Evolutionary conservation across 306 rosid species (phyloP).

Genomic region (Dalbergia oliveri): DNA sequence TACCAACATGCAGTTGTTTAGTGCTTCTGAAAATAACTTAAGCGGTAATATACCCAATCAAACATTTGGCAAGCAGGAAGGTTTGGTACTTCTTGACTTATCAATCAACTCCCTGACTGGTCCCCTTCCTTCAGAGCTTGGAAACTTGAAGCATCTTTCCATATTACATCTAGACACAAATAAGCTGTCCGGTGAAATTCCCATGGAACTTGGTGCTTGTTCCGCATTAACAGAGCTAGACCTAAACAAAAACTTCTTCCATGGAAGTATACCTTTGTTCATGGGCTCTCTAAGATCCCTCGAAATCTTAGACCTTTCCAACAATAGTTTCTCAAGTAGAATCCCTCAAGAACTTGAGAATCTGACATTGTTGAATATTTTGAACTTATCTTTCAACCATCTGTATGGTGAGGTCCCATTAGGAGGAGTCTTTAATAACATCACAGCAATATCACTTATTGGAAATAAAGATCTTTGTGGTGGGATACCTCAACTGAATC

Average conservation of each 20-base stretch:
- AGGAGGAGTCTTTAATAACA: slow-evolving; percentile 46
- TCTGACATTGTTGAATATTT: background rate
- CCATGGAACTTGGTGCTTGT: slow-evolving; percentile 35
- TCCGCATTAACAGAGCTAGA: background rate
- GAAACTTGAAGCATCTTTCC: slow-evolving; percentile 42
- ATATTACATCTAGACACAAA: background rate
- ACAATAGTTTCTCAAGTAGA: slow-evolving; percentile 43
- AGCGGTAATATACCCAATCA: slow-evolving; percentile 30
- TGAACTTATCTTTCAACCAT: slow-evolving; percentile 51
- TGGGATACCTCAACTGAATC: slow-evolving; percentile 43
- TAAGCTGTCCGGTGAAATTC: slow-evolving; percentile 44
- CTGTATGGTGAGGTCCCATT: slow-evolving; percentile 53
- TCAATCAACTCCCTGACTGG: slow-evolving; percentile 30
- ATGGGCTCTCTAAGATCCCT: slow-evolving; percentile 34
- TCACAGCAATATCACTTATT: slow-evolving; percentile 13
- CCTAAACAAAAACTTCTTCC: slow-evolving; percentile 26
- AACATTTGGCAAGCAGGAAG: slow-evolving; percentile 23
- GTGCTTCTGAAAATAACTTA: background rate
- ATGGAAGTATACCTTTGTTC: slow-evolving; percentile 31
- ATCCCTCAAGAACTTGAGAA: slow-evolving; percentile 38
- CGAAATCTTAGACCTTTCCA: slow-evolving; percentile 40
- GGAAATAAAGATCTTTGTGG: slow-evolving; percentile 51
- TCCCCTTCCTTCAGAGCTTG: slow-evolving; percentile 43
- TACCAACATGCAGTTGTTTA: slow-evolving; percentile 4
- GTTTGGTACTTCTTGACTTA: slow-evolving; percentile 16